Evolutionary conservation across 306 rosid genomes (phyloP).

Genomic region (Trichosanthes cucumerina): DNA sequence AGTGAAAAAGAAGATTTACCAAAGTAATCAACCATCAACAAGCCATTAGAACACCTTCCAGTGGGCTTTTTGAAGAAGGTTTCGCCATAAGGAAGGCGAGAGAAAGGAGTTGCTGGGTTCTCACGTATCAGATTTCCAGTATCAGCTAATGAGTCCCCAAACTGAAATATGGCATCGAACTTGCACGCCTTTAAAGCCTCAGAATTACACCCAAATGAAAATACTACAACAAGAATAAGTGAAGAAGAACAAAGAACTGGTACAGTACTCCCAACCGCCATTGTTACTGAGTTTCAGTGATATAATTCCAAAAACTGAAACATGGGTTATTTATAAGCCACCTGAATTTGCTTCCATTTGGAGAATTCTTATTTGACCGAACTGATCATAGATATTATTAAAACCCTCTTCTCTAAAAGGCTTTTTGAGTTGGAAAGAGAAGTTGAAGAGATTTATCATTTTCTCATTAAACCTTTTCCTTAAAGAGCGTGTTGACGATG

Average conservation of each 20-base stretch:
- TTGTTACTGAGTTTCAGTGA: neutral
- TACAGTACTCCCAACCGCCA: neutral
- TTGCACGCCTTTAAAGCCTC: neutral
- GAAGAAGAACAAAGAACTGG: neutral
- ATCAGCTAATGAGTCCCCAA: slow-evolving; percentile 14
- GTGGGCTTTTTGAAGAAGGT: slow-evolving; percentile 16
- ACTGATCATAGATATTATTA: too few relatives aligned
- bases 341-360: neutral
- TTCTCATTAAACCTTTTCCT: too few relatives aligned
- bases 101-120: slow-evolving; percentile 2
- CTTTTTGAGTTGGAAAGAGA: too few relatives aligned
- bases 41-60: slow-evolving; percentile 17
- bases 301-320: neutral
- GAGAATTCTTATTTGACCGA: neutral
- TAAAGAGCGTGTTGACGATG: too few relatives aligned
- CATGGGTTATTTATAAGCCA: neutral
- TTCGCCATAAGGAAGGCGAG: slow-evolving; percentile 12
- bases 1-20: neutral
- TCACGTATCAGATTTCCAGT: slow-evolving; percentile 11
- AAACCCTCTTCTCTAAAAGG: neutral
- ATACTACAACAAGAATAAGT: neutral
- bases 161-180: slow-evolving; percentile 10
- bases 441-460: too few relatives aligned
- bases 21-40: slow-evolving; percentile 14
- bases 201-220: neutral